A percentile compares a stretch with the other conserved stretches of the same genome.
Evolutionary conservation across 495 filamentous ascomycete genomes (phyloP).

Genomic region (Acidiella bohemica): DNA sequence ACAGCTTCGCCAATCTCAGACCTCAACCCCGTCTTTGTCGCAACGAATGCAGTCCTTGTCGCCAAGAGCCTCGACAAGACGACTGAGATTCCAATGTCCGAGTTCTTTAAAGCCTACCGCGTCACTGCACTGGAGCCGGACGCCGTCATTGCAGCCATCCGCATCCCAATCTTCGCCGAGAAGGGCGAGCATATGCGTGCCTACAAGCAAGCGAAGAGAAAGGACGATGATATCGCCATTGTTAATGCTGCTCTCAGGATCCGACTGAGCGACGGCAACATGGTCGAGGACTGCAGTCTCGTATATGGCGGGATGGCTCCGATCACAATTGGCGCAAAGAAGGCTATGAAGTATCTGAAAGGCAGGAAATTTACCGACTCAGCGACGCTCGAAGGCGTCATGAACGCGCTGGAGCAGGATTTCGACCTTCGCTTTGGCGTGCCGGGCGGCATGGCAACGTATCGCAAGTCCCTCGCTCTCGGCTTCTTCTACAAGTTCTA

Average conservation of each 20-base stretch:
- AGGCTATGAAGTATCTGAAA: constrained; percentile 51
- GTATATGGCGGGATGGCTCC: constrained; percentile 90
- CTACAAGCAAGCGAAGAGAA: constrained; percentile 91
- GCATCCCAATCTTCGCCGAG: constrained; percentile 59
- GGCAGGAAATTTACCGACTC: constrained; percentile 72
- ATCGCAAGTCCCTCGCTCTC: constrained; percentile 77
- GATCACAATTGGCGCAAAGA: constrained; percentile 69
- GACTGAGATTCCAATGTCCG: constrained; percentile 72
- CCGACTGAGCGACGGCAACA: constrained; percentile 46
- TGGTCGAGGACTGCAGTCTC: constrained; percentile 57
- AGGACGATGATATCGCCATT: constrained; percentile 95
- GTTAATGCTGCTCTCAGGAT: constrained; percentile 74
- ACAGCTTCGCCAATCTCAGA: constrained; percentile 95
- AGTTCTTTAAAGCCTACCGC: constrained; percentile 88
- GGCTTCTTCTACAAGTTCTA: constrained; percentile 86
- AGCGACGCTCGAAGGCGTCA: constrained; percentile 69
- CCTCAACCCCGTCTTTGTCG: constrained; percentile 87
- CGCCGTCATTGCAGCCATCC: constrained; percentile 71
- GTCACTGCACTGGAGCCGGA: constrained; percentile 68
- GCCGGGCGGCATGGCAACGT: constrained; percentile 91
- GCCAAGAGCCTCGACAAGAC: constrained; percentile 60
- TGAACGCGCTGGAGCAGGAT: constrained; percentile 74
- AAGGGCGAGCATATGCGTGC: constrained; percentile 60
- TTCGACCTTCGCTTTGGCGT: constrained; percentile 78
- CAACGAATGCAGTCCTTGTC: constrained; percentile 64